Conservation (phyloP, 1,284 basidiomycete species). For the Trichosporon sp. region DNA sequence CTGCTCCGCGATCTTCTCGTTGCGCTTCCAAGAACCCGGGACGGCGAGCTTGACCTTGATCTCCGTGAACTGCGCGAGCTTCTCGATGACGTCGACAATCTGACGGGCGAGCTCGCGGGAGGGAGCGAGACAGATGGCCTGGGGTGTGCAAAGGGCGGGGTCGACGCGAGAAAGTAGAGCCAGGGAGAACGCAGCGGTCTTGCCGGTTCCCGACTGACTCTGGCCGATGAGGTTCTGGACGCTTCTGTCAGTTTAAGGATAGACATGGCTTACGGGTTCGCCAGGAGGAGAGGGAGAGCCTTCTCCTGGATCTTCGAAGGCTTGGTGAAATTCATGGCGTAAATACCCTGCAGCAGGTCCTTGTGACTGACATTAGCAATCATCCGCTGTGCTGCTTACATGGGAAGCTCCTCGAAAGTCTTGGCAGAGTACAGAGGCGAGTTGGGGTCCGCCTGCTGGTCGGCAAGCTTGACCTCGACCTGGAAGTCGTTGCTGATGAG, state of each 20-base stretch:
- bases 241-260: conserved; percentile 50
- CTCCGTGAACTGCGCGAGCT: conserved; percentile 91
- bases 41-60: conserved; percentile 93
- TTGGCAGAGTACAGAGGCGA: conserved; percentile 92
- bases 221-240: conserved; percentile 98
- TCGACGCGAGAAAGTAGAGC: conserved; percentile 96
- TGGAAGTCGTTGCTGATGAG: conserved; percentile 44
- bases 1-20: conserved; percentile 68
- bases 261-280: conserved; percentile 68
- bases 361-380: conserved; percentile 59
- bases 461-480: conserved; percentile 77
- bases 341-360: conserved; percentile 92
- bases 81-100: conserved; percentile 89
- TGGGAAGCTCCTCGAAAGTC: conserved; percentile 87
- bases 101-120: conserved; percentile 96
- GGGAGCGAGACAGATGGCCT: conserved; percentile 90
- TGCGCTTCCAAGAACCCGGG: conserved; percentile 62
- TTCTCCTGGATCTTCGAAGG: conserved; percentile 99
- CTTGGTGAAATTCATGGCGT: conserved; percentile 93
- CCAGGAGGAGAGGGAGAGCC: conserved; percentile 83
- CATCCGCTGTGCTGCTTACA: conserved; percentile 57
- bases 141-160: conserved; percentile 74
- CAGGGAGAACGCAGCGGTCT: conserved; percentile 96
- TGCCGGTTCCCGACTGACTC: conserved; percentile 98
- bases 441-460: conserved; percentile 93